Base-by-base conservation (phyloP, 2,329 filamentous ascomycete genomes). In the Beauveria asiatica region DNA sequence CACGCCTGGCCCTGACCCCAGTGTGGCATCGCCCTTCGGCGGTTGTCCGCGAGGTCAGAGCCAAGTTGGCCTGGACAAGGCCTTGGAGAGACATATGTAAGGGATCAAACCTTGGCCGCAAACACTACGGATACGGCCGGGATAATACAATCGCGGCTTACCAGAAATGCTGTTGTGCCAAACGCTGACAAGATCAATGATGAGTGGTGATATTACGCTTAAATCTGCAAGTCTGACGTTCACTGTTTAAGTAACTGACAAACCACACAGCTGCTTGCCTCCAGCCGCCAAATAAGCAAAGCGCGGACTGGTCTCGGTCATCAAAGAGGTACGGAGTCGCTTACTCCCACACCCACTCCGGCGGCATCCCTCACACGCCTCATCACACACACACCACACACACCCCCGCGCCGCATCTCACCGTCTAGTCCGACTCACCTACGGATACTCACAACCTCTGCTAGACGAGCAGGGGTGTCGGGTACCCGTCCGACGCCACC, bases 401-500 rank as follows among this genome's bases (percentile, higher is more conserved):
- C 25, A 21, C 50, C 16, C 52, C 51, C 58, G 48, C 33, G 16
- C 57, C 25, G 42, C 42, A 60, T 60, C 52, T 60, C 59, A 60
- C 59, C 59, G 51, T 56, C 51, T 46, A 41, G 37, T 41, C 25
- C 42, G 21, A 23, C 58, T 49, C 50, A 44, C 44, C 50, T 55
- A 60, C 33, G 33, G 11, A 13, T 37, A 42, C 51, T 37, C 33
- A 37, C 33, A 37, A 46, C 33, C 23, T 44, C 19, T 56, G 19
- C 37, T 44, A 50, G 39, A 56, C 39, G 52, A 52, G 45, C 59
- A 61, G 53, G 59, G 59, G 59, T 61, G 41, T 61, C 59, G 53
- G 59, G 52, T 61, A 61, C 52, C 53, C 53, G 59, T 57, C 59
- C 59, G 59, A 57, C 52, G 59, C 59, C 59, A 61, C 59, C 53